These are phyloP conservation scores for Parmelia sp. DNA, from an alignment of 495 filamentous ascomycete genomes.

Conservation along the genomic window DNA sequence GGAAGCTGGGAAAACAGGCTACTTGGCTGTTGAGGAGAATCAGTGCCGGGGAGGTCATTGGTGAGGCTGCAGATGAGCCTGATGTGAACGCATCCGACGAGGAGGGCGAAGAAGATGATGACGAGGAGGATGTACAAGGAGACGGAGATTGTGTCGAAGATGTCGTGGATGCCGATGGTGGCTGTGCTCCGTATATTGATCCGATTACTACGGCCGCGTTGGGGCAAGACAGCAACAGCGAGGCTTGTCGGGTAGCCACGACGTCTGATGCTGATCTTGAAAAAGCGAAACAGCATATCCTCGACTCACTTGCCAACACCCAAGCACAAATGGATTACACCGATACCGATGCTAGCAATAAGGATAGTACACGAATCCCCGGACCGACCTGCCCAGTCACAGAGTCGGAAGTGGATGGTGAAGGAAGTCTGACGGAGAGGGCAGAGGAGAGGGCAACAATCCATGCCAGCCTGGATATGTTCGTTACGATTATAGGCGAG, in stretches of 20 bases:
- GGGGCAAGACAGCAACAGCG: neutral
- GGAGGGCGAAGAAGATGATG: conserved; percentile 23
- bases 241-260: neutral
- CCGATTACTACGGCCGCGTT: conserved; percentile 5
- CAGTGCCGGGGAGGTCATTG: conserved; percentile 27
- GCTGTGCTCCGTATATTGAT: conserved; percentile 21
- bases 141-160: conserved; percentile 24
- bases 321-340: neutral
- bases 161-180: conserved; percentile 20
- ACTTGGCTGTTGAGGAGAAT: conserved; percentile 30
- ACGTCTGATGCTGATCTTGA: neutral
- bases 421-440: neutral
- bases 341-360: conserved; percentile 5
- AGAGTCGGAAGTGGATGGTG: neutral
- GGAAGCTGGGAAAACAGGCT: conserved; percentile 38
- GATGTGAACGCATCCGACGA: conserved; percentile 27
- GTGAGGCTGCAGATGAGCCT: conserved; percentile 31
- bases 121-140: too few species aligned
- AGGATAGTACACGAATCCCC: conserved; percentile 6
- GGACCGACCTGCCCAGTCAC: neutral
- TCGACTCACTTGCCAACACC: neutral
- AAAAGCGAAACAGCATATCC: conserved; percentile 1
- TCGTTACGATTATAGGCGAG: conserved; percentile 82
- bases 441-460: neutral
- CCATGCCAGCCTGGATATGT: conserved; percentile 72